Base-by-base conservation (phyloP, 1,284 basidiomycete species). In the Hymenochaete sp. region DNA sequence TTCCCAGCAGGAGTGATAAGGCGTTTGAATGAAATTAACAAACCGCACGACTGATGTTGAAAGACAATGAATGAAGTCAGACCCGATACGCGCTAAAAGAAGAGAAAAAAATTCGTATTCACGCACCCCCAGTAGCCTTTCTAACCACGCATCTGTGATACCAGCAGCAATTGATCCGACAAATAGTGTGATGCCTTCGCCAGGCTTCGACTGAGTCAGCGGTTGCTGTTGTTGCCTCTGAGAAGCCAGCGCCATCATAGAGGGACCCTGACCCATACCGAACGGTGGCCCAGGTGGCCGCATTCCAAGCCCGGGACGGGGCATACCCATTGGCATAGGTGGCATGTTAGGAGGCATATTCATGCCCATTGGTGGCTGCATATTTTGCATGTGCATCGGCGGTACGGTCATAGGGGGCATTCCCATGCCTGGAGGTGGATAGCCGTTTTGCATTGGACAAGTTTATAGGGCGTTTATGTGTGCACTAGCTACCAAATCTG, bases 91-190 rank as follows among this genome's bases (percentile, higher is more conserved):
- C 41, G 28, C 16, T n/a, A 16, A 36, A 19, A 42, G 36, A 27
- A 45, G 31, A 35, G 27, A 4, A 22, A n/a, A 35, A 6, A n/a
- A 4, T 5, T 16, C 21, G 32, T 5, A n/a, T 38, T 1, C 11
- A 73, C 85, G 57, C 57, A 92, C 91, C 49, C 73, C 67, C 29
- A 97, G 72, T 31, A 97, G 70, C 48, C 77, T 72, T 53, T 84
- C 85, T 40, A 97, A 63, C 48, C 86, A 88, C 0, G 60, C 55
- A 59, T 97, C 91, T 0, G 80, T 82, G 51, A 96, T 89, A 3
- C 93, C 93, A 19, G 89, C 86, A 1, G 92, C 89, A 62, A 97
- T 98, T 52, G 88, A 88, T n/a, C 93, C 93, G 16, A 97, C 82
- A 57, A 96, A 98, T 10, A 95, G 70, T 0, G 80, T 83, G 1